Conservation (phyloP, 345 rosid species). For the Combretum micranthum region DNA sequence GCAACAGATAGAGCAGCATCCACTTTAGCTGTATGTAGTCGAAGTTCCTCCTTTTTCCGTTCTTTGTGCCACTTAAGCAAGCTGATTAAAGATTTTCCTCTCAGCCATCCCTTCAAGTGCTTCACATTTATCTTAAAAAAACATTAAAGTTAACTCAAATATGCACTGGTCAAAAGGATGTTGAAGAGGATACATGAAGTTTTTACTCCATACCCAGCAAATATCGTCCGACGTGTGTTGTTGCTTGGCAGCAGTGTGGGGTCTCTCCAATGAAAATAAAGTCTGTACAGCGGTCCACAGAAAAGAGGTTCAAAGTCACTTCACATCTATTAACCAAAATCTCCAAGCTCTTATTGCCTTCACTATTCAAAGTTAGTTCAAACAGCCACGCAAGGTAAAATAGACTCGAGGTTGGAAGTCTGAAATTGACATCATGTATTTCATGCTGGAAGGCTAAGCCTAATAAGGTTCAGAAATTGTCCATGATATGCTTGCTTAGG, state of each 20-base stretch:
- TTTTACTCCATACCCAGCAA: slow-evolving; percentile 5
- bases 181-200: neutral
- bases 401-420: too few species aligned
- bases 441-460: too few species aligned
- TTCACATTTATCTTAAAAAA: slow-evolving; percentile 9
- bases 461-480: too few species aligned
- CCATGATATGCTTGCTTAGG: too few species aligned
- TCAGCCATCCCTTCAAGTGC: slow-evolving; percentile 14
- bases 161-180: neutral
- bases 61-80: slow-evolving; percentile 10
- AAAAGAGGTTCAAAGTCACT: neutral
- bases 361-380: too few species aligned
- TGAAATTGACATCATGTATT: too few species aligned
- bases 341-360: too few species aligned
- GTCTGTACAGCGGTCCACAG: neutral
- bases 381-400: too few species aligned
- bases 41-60: slow-evolving; percentile 14
- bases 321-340: neutral
- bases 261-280: slow-evolving; percentile 9
- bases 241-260: neutral
- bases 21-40: slow-evolving; percentile 13
- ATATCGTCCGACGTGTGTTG: slow-evolving; percentile 1
- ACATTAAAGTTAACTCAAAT: neutral
- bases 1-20: slow-evolving; percentile 19
- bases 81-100: slow-evolving; percentile 9